Conservation (phyloP, 768 basidiomycete species). For the Tylopilus rubrobrunneus region DNA sequence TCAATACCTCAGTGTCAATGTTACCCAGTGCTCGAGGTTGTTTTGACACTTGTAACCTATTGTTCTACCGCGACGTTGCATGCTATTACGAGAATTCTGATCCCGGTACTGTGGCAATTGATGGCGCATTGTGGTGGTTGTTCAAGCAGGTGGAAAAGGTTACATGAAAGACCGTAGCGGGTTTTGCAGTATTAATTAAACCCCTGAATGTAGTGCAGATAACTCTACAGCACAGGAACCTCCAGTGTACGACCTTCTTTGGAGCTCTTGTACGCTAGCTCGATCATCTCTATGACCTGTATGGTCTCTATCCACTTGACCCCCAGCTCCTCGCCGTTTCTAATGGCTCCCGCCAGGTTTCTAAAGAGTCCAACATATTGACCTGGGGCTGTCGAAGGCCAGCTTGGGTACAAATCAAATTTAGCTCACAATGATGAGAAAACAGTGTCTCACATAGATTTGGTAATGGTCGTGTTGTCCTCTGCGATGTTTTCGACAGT, state of each 20-base stretch:
- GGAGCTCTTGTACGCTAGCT: constrained; percentile 66
- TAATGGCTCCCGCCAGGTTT: constrained; percentile 62
- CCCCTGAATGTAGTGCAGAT: background rate
- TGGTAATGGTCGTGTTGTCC: constrained; percentile 37
- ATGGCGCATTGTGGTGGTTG: no score
- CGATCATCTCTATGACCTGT: constrained; percentile 71
- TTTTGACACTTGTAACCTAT: no score
- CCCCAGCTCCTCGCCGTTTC: constrained; percentile 46
- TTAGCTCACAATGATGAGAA: constrained; percentile 18
- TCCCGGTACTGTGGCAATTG: no score
- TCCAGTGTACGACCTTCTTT: constrained; percentile 44
- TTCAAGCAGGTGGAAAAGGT: no score
- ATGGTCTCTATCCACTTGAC: constrained; percentile 76
- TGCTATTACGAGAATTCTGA: no score
- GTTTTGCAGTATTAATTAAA: no score
- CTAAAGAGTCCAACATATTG: constrained; percentile 59
- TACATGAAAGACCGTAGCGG: no score
- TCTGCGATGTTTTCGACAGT: constrained; percentile 51
- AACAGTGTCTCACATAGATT: constrained; percentile 21
- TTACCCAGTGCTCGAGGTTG: no score
- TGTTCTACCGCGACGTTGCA: no score
- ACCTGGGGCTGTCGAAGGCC: constrained; percentile 59
- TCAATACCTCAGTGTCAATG: no score
- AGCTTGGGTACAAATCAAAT: constrained; percentile 37
- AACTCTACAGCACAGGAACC: constrained; percentile 18